Percentiles rank a stretch among this genome's conserved stretches.
phyloP scores from a whole-genome alignment of 805 yeast genomes.

The Cyberlindnera petersonii region DNA sequence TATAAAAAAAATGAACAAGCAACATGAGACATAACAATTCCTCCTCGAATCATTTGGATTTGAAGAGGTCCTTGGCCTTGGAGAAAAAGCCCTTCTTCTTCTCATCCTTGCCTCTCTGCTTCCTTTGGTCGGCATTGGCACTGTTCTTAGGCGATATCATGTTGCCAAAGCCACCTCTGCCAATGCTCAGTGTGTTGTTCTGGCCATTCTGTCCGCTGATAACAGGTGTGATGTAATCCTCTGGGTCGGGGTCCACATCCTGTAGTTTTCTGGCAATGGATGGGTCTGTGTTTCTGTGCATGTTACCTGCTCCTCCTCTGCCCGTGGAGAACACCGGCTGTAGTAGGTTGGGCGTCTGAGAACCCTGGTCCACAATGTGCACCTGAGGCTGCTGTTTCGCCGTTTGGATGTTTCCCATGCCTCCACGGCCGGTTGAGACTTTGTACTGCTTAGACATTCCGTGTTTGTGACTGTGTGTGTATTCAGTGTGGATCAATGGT shows the following conservation, averaged over 20 bases:
- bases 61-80: constrained; percentile 44
- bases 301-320: constrained; percentile 77
- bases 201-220: constrained; percentile 31
- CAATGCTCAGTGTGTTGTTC: constrained; percentile 36
- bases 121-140: constrained; percentile 20
- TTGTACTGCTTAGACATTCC: constrained; percentile 29
- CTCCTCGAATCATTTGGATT: constrained; percentile 18
- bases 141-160: constrained; percentile 39
- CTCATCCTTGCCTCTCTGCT: constrained; percentile 23
- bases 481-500: not conserved
- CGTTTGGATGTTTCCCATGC: constrained; percentile 63
- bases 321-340: constrained; percentile 64
- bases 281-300: constrained; percentile 60
- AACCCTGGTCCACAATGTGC: constrained; percentile 52
- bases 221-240: constrained; percentile 40
- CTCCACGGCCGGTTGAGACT: constrained; percentile 76
- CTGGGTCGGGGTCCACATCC: constrained; percentile 51
- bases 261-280: constrained; percentile 58
- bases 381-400: constrained; percentile 46
- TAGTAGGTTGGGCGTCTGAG: constrained; percentile 55
- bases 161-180: constrained; percentile 67
- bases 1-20: not conserved
- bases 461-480: not conserved
- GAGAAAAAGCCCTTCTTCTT: constrained; percentile 38
- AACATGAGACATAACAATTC: not conserved